phyloP scores from a whole-genome alignment of 192 early-diverging fungal genomes.

The Gamsiella multidivaricata region DNA sequence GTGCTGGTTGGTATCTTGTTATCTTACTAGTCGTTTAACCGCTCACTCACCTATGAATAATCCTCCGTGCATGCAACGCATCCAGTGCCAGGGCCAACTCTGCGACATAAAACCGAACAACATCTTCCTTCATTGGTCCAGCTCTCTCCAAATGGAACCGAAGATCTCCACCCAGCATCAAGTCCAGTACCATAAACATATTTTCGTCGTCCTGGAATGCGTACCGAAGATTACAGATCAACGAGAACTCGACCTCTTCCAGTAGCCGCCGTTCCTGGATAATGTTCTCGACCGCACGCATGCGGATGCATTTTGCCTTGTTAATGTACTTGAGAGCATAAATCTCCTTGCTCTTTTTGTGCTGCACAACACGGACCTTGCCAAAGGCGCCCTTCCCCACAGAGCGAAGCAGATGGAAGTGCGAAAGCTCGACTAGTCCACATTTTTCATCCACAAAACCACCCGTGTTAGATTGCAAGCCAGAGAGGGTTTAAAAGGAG shows the following conservation, averaged over 20 bases:
- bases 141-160: slow-evolving; percentile 84
- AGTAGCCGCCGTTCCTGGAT: slow-evolving; percentile 90
- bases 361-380: slow-evolving; percentile 94
- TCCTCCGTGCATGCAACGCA: slow-evolving; percentile 75
- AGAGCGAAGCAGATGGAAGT: slow-evolving; percentile 90
- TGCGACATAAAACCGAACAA: slow-evolving; percentile 76
- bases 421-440: slow-evolving; percentile 86
- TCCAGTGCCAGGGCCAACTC: slow-evolving; percentile 73
- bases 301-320: slow-evolving; percentile 89
- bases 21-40: not conserved
- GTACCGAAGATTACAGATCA: slow-evolving; percentile 92
- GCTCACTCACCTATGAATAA: slow-evolving; percentile 72
- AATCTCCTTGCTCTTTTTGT: slow-evolving; percentile 78
- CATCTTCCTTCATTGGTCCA: slow-evolving; percentile 70
- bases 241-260: slow-evolving; percentile 85
- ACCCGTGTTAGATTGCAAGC: too few relatives aligned
- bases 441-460: too few relatives aligned
- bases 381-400: slow-evolving; percentile 98
- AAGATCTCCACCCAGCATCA: slow-evolving; percentile 97
- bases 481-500: too few relatives aligned
- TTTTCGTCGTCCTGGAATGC: slow-evolving; percentile 96
- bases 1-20: too few relatives aligned
- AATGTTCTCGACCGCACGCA: slow-evolving; percentile 89
- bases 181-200: slow-evolving; percentile 92
- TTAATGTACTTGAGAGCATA: slow-evolving; percentile 98